Percentiles rank a stretch among this genome's conserved stretches.
phyloP scores from a whole-genome alignment of 2,329 filamentous ascomycete species.

The Colletotrichum sp. region DNA sequence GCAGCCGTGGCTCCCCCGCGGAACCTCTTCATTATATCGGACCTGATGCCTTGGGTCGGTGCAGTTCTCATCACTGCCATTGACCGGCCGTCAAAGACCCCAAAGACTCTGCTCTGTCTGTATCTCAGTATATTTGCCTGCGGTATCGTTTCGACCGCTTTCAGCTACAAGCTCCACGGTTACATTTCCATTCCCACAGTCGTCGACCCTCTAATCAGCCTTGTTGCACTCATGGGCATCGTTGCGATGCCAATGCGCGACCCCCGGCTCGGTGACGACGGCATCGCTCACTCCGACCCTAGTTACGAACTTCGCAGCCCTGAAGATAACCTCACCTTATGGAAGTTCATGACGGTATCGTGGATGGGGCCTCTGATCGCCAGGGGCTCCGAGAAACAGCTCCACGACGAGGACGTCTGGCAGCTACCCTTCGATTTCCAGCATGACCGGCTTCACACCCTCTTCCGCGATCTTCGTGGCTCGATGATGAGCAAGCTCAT shows the following conservation, averaged over 20 bases:
- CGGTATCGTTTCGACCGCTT: constrained; percentile 32
- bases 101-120: constrained; percentile 43
- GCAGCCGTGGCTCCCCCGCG: constrained; percentile 33
- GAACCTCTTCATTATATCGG: constrained; percentile 32
- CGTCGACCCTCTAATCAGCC: constrained; percentile 25
- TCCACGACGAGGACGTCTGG: constrained; percentile 86
- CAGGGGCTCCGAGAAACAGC: constrained; percentile 66
- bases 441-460: constrained; percentile 74
- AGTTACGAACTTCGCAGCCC: constrained; percentile 68
- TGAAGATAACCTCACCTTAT: constrained; percentile 80
- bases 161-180: constrained; percentile 19
- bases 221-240: constrained; percentile 33
- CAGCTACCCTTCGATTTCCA: constrained; percentile 80
- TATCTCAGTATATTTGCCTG: constrained; percentile 40
- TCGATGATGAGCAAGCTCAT: constrained; percentile 74
- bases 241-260: constrained; percentile 75
- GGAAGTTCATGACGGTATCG: constrained; percentile 84
- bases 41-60: constrained; percentile 44
- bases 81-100: constrained; percentile 45
- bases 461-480: constrained; percentile 75
- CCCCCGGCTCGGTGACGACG: constrained; percentile 53
- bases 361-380: constrained; percentile 81
- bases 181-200: constrained; percentile 28
- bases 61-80: constrained; percentile 39
- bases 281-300: constrained; percentile 66